phyloP scores from a whole-genome alignment of 169 alveolate genomes.

The Plasmodium malariae region DNA sequence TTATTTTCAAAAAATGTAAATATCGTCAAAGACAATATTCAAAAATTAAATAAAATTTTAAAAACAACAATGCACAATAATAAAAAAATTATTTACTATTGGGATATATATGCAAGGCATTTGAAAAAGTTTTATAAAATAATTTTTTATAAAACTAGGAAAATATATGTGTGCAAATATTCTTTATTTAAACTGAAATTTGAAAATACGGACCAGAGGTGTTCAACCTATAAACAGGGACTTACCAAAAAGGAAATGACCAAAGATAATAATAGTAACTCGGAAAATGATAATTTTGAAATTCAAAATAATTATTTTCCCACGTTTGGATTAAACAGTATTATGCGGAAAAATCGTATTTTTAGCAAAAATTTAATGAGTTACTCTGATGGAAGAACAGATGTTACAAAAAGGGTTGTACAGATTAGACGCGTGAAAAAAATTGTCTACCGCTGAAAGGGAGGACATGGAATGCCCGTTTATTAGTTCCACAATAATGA shows the following conservation, averaged over 20 bases:
- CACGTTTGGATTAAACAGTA: neutral
- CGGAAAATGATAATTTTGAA: neutral
- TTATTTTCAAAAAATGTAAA: slow-evolving; percentile 49
- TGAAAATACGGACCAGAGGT: neutral
- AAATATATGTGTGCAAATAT: slow-evolving; percentile 27
- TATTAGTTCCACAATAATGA: no score
- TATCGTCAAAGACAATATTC: slow-evolving; percentile 13
- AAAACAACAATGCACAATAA: neutral
- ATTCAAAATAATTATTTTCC: neutral
- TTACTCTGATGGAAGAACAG: neutral
- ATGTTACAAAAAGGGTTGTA: neutral
- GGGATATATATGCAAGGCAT: slow-evolving; percentile 48
- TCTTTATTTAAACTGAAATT: slow-evolving; percentile 16
- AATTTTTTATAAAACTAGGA: slow-evolving; percentile 21
- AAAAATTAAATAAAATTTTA: slow-evolving; percentile 47
- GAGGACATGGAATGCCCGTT: no score
- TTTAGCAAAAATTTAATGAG: neutral
- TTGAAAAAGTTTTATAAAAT: slow-evolving; percentile 34
- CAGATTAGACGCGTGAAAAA: neutral
- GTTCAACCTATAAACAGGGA: neutral
- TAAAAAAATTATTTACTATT: slow-evolving; percentile 44
- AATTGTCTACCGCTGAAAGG: neutral
- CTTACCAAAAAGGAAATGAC: neutral
- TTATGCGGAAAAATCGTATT: neutral
- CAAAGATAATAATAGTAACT: neutral